Evolutionary conservation across 2,329 filamentous ascomycete genomes (phyloP), one percentile per base, ranked within the genome.

Genomic region (Microcyclospora tardicrescens): DNA sequence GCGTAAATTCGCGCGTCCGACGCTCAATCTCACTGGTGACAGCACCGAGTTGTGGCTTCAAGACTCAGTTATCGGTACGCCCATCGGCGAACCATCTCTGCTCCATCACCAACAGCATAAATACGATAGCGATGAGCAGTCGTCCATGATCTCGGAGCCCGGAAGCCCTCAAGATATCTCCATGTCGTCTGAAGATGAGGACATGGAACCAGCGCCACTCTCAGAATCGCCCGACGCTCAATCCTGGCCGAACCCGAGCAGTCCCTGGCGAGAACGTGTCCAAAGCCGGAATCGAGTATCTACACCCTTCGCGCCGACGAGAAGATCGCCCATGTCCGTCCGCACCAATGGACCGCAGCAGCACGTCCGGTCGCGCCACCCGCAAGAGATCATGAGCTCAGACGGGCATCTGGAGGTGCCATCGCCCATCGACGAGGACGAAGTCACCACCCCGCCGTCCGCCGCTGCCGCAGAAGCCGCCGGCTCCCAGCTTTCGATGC

Each of bases 391-490:
- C 37, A 34, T 42, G 16, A 47, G 42, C 43, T 51, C 53, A 6
- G 53, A 56, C 30, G 36, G 24, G 16, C 51, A 50, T 24, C 46
- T 55, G 10, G 53, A 55, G 35, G 51, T 58, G 1, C 55, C 56
- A 5, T 56, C 56, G 4, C 55, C 56, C 3, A 56, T 59, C 16
- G 55, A 56, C 37, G 56, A 59, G 38, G 54, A 60, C 39, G 57
- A 60, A 36, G 54, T 56, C 11, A 54, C 53, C 3, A 58, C 57
- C 13, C 55, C 52, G 28, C 52, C 53, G 5, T 53, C 49, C 16
- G 56, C 56, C 10, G 53, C 56, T 27, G 56, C 55, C 10, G 54
- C 56, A 13, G 54, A 55, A 36, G 50, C 50, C 15, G 53, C 55
- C 11, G 57, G 56, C 31, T 57, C 54, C 8, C 57, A 59, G 37